Base-by-base conservation (phyloP, 1,284 basidiomycete genomes). In the Inonotus hispidus region DNA sequence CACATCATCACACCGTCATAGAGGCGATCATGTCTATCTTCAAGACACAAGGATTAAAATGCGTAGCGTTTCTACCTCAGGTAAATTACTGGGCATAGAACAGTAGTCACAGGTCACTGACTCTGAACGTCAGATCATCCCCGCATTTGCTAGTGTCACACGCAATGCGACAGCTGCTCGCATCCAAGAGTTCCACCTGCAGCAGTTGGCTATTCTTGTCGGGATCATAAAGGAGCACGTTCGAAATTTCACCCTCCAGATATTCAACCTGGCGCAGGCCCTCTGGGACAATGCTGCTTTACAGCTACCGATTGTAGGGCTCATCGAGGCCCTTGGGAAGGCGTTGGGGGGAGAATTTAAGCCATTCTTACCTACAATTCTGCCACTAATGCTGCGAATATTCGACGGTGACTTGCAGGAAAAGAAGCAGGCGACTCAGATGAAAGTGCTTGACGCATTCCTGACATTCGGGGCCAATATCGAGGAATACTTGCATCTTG, bases 1-100 rank as follows among this genome's bases (percentile, higher is more conserved):
- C 81, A 64, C 88, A 95, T 68, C 95, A 98, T 68, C 88, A 94
- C 73, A 93, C 88, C 50, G 96, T 96, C 62, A 96, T 99, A 66
- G 95, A 99, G 73, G 95, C 96, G 1, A 92, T 99, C 69, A 99
- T 99, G 93, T 93, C 95, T 63, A 98, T 99, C 65, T 99, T 99
- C 83, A 95, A 96, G 74, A 98, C 95, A 0, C 95, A 99, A 72
- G 93, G 97, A 7, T 77, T 99, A 69, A 95, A 95, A 79, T 98
- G 95, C 72, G 95, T 98, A 32, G 86, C 92, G 3, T 99, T 98
- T 77, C 76, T 99, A 38, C 93, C 96, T 49, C 93, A 96, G 79
- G 93, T 93, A 69, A 1, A 35, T 13, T 35, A 7, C 46, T 29
- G 64, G 19, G 41, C 16, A 43, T 43, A 14, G 13, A 43, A 21